phyloP scores from a whole-genome alignment of 140 eudicot species.

The Oenanthe javanica region DNA sequence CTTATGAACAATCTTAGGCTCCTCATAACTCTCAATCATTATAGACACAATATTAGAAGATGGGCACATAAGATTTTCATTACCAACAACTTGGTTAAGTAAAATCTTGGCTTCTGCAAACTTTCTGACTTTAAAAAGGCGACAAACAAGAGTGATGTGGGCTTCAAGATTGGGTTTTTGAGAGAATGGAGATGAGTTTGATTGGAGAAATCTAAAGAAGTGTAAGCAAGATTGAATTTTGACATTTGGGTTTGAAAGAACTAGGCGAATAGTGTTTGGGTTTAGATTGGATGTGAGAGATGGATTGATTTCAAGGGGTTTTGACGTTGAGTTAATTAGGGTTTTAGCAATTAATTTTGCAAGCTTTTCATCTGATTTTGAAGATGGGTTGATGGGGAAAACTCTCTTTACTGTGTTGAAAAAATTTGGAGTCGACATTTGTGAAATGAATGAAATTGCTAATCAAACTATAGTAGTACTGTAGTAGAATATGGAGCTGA shows the following conservation, averaged over 20 bases:
- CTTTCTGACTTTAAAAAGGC: conserved; percentile 39
- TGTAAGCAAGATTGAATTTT: conserved; percentile 51
- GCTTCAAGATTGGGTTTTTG: conserved; percentile 39
- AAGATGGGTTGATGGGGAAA: conserved; percentile 20
- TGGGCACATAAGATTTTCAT: conserved; percentile 33
- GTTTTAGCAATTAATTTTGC: conserved; percentile 45
- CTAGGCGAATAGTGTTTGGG: conserved; percentile 36
- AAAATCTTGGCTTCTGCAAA: conserved; percentile 48
- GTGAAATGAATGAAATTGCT: not conserved
- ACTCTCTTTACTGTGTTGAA: conserved; percentile 25
- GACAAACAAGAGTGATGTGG: conserved; percentile 41
- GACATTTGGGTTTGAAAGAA: conserved; percentile 54
- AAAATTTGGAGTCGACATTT: conserved; percentile 27
- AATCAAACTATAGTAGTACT: too few species aligned
- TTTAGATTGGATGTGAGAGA: conserved; percentile 37
- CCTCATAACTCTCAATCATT: conserved; percentile 24
- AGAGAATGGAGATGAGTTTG: conserved; percentile 21
- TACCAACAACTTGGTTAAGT: conserved; percentile 30
- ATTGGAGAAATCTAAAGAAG: conserved; percentile 46
- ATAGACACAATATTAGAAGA: conserved; percentile 32
- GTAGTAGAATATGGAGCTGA: not conserved
- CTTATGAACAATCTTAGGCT: conserved; percentile 24
- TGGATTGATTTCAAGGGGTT: conserved; percentile 25
- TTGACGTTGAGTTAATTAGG: conserved; percentile 29
- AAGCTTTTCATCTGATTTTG: conserved; percentile 34